Evolutionary conservation across 148 eudicot species (phyloP).

Genomic region (Dysphania ambrosioides): DNA sequence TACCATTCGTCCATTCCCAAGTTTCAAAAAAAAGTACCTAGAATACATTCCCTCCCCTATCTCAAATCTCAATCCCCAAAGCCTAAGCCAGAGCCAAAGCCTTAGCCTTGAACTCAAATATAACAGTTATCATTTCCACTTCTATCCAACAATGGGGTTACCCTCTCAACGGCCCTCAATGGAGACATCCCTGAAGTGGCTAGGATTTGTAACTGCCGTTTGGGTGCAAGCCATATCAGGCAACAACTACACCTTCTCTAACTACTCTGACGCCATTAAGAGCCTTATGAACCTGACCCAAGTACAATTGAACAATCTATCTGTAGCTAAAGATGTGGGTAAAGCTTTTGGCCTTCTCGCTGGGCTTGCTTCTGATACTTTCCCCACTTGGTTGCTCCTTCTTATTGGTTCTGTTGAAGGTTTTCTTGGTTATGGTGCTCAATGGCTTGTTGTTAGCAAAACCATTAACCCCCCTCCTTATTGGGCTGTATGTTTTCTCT

Average conservation of each 20-base stretch:
- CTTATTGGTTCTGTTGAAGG: conserved; percentile 64
- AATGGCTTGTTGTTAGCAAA: conserved; percentile 63
- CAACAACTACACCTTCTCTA: conserved; percentile 68
- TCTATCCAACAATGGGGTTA: conserved; percentile 9
- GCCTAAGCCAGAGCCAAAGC: too few relatives aligned
- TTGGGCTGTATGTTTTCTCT: conserved; percentile 49
- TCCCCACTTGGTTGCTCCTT: conserved; percentile 46
- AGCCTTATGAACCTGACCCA: conserved; percentile 57
- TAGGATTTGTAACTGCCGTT: conserved; percentile 67
- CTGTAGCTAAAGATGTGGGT: conserved; percentile 74
- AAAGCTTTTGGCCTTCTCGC: conserved; percentile 66
- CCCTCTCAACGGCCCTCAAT: conserved; percentile 2
- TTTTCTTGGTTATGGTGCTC: conserved; percentile 62
- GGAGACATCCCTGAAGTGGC: conserved; percentile 46
- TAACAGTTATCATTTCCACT: background rate
- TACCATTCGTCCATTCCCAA: background rate
- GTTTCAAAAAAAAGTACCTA: too few relatives aligned
- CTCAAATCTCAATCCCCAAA: too few relatives aligned
- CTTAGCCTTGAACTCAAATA: too few relatives aligned
- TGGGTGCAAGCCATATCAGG: conserved; percentile 80
- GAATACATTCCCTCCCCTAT: too few relatives aligned
- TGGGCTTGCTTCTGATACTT: conserved; percentile 51
- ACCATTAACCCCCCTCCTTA: conserved; percentile 51
- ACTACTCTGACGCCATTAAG: conserved; percentile 62
- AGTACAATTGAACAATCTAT: conserved; percentile 46